Conservation (phyloP, 768 basidiomycete genomes). For the Termitomyces sp. region DNA sequence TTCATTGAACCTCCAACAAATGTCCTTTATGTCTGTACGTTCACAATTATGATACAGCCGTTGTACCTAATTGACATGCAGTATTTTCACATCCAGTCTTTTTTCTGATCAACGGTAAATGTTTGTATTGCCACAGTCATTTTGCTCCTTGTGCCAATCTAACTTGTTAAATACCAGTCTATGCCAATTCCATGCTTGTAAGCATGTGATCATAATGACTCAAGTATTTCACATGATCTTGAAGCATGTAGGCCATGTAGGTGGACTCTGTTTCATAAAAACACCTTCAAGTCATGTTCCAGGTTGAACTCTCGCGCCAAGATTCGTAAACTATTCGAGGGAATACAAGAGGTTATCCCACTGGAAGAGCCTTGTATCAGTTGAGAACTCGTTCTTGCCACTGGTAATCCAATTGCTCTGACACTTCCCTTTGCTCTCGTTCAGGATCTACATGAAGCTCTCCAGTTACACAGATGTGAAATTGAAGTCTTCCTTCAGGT, state of each 20-base stretch:
- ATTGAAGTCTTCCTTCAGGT: too few species aligned
- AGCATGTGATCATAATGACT: not conserved
- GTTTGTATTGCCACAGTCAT: not conserved
- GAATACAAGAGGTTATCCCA: not conserved
- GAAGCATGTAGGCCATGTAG: not conserved
- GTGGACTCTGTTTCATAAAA: not conserved
- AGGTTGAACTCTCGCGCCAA: not conserved
- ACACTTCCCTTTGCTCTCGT: too few species aligned
- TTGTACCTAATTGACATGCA: not conserved
- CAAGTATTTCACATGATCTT: too few species aligned
- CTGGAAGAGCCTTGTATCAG: too few species aligned
- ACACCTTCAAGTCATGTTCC: not conserved
- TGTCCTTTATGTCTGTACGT: not conserved
- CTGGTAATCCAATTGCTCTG: too few species aligned
- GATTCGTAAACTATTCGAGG: not conserved
- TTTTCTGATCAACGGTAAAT: not conserved
- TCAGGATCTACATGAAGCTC: too few species aligned
- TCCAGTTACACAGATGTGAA: too few species aligned
- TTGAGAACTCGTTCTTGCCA: too few species aligned
- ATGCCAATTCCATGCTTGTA: not conserved
- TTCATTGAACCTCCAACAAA: not conserved
- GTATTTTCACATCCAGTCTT: not conserved
- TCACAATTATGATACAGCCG: not conserved
- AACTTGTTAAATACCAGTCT: not conserved
- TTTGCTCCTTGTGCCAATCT: not conserved